These are phyloP conservation scores for Wickerhamiella slavikovae DNA, from an alignment of 805 yeast species.

Conservation along the genomic window DNA sequence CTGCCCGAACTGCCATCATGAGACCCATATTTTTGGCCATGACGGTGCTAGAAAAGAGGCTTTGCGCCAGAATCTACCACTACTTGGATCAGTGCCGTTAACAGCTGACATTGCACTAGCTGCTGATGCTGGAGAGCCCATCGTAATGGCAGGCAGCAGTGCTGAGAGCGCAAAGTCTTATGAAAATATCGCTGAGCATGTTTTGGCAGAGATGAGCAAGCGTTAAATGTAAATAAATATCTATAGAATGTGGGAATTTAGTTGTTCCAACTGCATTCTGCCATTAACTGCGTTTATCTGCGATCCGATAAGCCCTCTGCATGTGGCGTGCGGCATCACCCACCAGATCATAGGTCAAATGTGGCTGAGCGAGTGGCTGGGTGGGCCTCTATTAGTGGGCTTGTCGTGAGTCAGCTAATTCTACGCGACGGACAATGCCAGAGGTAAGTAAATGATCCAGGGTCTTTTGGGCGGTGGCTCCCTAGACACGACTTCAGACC, in stretches of 20 bases:
- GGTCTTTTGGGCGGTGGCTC: no score
- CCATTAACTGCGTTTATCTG: no score
- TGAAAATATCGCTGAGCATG: conserved; percentile 5
- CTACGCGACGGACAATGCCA: no score
- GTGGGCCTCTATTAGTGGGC: no score
- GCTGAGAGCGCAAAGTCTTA: conserved; percentile 4
- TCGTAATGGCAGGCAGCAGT: conserved; percentile 9
- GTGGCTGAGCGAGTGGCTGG: no score
- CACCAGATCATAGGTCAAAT: no score
- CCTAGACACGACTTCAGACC: not conserved
- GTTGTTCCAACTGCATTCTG: no score
- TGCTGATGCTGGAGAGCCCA: conserved; percentile 48
- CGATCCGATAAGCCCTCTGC: no score
- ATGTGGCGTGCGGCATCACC: no score
- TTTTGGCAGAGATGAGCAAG: conserved; percentile 1
- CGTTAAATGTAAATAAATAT: not conserved
- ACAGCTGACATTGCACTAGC: conserved; percentile 35
- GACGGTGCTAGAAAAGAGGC: conserved; percentile 40
- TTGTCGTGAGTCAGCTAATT: no score
- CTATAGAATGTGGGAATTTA: no score
- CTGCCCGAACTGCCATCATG: conserved; percentile 60
- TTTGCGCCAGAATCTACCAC: conserved; percentile 24
- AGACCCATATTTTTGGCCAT: conserved; percentile 52
- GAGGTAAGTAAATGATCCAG: no score
- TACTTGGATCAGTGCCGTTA: conserved; percentile 51